Conservation (phyloP, 345 rosid genomes). For the Bretschneidera sinensis region DNA sequence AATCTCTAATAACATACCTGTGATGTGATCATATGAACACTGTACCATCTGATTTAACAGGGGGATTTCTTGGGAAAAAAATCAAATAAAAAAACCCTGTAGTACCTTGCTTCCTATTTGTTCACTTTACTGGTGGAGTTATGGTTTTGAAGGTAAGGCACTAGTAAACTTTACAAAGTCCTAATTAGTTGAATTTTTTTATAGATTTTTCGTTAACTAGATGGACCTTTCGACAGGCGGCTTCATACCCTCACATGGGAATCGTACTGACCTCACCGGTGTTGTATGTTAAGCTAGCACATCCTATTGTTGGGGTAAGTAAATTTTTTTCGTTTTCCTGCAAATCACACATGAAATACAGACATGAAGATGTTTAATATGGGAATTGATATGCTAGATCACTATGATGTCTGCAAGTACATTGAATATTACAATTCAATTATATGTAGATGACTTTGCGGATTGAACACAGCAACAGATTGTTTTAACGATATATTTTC, state of each 20-base stretch:
- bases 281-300: conserved; percentile 88
- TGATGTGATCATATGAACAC: not conserved
- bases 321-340: no score
- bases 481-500: no score
- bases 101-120: conserved; percentile 94
- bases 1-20: not conserved
- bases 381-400: not conserved
- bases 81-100: conserved; percentile 68
- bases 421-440: no score
- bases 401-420: no score
- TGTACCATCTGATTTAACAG: conserved; percentile 26
- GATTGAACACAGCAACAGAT: no score
- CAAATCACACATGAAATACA: not conserved
- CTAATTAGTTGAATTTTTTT: conserved; percentile 6
- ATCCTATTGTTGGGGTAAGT: conserved; percentile 91
- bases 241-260: conserved; percentile 57
- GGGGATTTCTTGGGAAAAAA: conserved; percentile 82
- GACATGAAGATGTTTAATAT: not conserved
- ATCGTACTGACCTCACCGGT: conserved; percentile 89
- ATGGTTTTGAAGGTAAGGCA: conserved; percentile 78
- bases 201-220: conserved; percentile 2
- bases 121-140: conserved; percentile 97
- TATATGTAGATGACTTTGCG: no score
- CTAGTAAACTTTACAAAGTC: not conserved
- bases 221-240: conserved; percentile 45